Base-by-base conservation (phyloP, 768 basidiomycete genomes). In the Rubroboletus satanas region DNA sequence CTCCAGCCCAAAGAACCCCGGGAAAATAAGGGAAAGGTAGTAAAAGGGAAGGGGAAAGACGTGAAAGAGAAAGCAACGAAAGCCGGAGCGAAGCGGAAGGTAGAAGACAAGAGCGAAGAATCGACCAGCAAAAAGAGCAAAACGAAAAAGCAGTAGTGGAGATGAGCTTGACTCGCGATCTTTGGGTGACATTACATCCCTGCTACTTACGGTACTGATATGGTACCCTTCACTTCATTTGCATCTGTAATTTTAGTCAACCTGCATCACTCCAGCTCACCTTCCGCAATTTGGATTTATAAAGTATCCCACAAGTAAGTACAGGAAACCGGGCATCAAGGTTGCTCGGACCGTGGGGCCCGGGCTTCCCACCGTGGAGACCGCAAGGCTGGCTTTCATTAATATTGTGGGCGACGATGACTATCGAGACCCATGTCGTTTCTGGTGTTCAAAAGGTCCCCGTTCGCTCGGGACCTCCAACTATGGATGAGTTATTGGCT, bases 391-490 rank as follows among this genome's bases (percentile, higher is more conserved):
- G 26, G n/a, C n/a, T n/a, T n/a, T n/a, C n/a, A n/a, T n/a, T n/a
- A n/a, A n/a, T n/a, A n/a, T n/a, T n/a, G n/a, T n/a, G n/a, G n/a
- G 23, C 39, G 11, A 54, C 55, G 7, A 66, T 66, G 66, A 59
- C 63, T 8, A 54, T 66, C 32, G 61, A 63, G 18, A 51, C 38
- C 18, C 33, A 47, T 36, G 51, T 32, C 43, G 29, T 31, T 42
- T 18, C 51, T 47, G 10, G 39, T 17, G 17, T 39, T 49, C 49
- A 35, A 36, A 48, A 43, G 6, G 77, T 82, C 6, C 71, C 77
- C 7, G 66, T 81, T 32, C 65, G 78, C 11, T 75, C 74, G n/a
- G 88, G 89, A 0, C 83, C 77, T 21, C 90, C 90, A 12, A 88
- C 87, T 1, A 72, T 68, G 36, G 83, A 84, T 49, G 90, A 92